A percentile compares a stretch with the other conserved stretches of the same genome.
Conservation (phyloP, 2,329 filamentous ascomycete species). For the Pseudogymnoascus sp. region DNA sequence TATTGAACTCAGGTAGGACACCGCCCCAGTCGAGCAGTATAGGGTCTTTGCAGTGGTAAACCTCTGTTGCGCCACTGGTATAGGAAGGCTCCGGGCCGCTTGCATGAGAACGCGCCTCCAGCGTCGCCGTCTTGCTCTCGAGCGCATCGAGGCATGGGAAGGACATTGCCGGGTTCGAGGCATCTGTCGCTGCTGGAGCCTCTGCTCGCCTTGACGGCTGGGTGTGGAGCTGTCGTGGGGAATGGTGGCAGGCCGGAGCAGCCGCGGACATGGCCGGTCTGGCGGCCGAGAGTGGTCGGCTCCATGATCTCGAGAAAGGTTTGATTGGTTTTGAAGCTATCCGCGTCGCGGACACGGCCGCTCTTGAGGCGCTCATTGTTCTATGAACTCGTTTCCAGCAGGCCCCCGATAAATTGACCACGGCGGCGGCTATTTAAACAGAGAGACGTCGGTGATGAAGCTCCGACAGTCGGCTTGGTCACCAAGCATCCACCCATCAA, state of each 20-base stretch:
- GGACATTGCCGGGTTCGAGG: conserved; percentile 77
- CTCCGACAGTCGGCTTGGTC: neutral
- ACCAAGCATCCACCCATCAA: conserved; percentile 3
- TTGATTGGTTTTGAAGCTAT: conserved; percentile 17
- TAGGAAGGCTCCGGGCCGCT: conserved; percentile 90
- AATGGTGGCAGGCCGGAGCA: conserved; percentile 15
- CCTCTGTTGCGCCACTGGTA: conserved; percentile 77
- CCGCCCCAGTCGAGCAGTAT: conserved; percentile 92
- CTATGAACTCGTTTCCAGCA: neutral
- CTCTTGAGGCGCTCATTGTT: conserved; percentile 24
- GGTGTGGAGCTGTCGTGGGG: conserved; percentile 20
- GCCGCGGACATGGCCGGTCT: conserved; percentile 12
- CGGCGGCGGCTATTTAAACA: neutral
- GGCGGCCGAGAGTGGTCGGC: conserved; percentile 16
- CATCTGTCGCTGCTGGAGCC: conserved; percentile 25
- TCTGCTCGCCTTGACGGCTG: conserved; percentile 17
- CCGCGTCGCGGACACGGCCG: conserved; percentile 19
- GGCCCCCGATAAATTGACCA: neutral
- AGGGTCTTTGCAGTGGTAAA: conserved; percentile 66
- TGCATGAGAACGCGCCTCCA: conserved; percentile 60
- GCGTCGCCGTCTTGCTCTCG: conserved; percentile 68
- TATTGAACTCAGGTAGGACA: conserved; percentile 76
- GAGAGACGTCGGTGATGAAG: conserved; percentile 1
- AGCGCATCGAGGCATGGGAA: conserved; percentile 87
- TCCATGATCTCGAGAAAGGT: conserved; percentile 15